A percentile compares a stretch with the other conserved stretches of the same genome.
These are phyloP conservation scores for Flaveria floridana DNA, from an alignment of 140 eudicot genomes.

Conservation along the genomic window DNA sequence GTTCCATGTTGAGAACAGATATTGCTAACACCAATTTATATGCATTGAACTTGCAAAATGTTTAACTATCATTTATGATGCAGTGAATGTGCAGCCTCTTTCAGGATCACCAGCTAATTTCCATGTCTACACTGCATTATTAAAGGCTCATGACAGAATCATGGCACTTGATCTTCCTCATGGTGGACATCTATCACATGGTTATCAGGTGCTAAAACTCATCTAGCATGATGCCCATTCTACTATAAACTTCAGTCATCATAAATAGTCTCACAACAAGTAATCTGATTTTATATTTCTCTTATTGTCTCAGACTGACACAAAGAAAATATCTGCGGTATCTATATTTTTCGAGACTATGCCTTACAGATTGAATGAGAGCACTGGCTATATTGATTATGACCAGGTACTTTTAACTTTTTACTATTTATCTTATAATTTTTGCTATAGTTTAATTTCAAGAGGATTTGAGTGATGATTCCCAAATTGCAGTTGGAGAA, in stretches of 20 bases:
- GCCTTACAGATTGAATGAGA: constrained; percentile 97
- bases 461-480: constrained; percentile 14
- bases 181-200: constrained; percentile 98
- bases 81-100: constrained; percentile 99
- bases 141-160: constrained; percentile 97
- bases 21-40: constrained; percentile 1
- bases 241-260: background rate
- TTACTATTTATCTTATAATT: background rate
- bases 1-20: constrained; percentile 1
- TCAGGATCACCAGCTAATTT: constrained; percentile 94
- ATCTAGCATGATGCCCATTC: background rate
- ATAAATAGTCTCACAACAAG: background rate
- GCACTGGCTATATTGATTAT: constrained; percentile 91
- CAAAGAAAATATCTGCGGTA: constrained; percentile 95
- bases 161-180: constrained; percentile 99
- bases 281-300: constrained; percentile 8
- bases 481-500: constrained; percentile 67
- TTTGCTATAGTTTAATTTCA: background rate
- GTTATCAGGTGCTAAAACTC: constrained; percentile 63
- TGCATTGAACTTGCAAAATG: background rate
- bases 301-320: constrained; percentile 63
- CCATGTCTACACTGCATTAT: constrained; percentile 89
- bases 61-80: constrained; percentile 25
- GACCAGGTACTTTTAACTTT: constrained; percentile 61
- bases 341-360: constrained; percentile 97